Evolutionary conservation across 371 early-diverging fungal species (phyloP), one percentile per base, ranked within the genome.

Genomic region (Apophysomyces sp.): DNA sequence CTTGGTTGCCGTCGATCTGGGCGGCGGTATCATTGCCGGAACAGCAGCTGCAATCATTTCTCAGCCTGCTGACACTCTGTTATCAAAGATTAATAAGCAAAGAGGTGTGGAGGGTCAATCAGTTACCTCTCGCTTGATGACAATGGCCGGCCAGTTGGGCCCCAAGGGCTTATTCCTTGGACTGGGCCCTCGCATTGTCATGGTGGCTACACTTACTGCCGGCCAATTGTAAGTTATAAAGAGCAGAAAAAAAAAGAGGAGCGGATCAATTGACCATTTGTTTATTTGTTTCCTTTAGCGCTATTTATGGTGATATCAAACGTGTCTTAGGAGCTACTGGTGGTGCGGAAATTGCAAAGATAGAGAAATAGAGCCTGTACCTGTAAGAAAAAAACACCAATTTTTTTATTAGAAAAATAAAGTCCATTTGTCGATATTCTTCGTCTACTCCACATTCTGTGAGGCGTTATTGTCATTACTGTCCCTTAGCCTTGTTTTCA

Each of bases 141-240:
- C 58, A n/a, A 72, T 89, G 74, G 82, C 87, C 41, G 78, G 83
- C 65, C 84, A 88, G 60, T 77, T 89, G 31, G 90, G 90, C 58
- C 62, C 65, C 59, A 74, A 74, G 60, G 90, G 88, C 64, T 81
- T 87, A 40, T 89, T 87, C 82, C 67, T 85, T 60, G 91, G 91
- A 61, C 79, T 89, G 31, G 89, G 86, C 66, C 83, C 89, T 57
- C 88, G 91, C 86, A 82, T 88, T 78, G 85, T 90, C 76, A 90
- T 90, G 91, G 87, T 90, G 73, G 91, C 89, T 65, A 81, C 89
- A 55, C 81, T 89, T 63, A 89, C 89, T 62, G 86, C 91, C 64
- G 83, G 84, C 76, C 89, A 90, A 78, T 89, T 78, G 67, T 65
- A 73, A 65, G 67, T 67, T 29, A 12, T 49, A 0, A 13, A 2